Conservation (phyloP, 1,284 basidiomycete species). For the Peniophora sp. region DNA sequence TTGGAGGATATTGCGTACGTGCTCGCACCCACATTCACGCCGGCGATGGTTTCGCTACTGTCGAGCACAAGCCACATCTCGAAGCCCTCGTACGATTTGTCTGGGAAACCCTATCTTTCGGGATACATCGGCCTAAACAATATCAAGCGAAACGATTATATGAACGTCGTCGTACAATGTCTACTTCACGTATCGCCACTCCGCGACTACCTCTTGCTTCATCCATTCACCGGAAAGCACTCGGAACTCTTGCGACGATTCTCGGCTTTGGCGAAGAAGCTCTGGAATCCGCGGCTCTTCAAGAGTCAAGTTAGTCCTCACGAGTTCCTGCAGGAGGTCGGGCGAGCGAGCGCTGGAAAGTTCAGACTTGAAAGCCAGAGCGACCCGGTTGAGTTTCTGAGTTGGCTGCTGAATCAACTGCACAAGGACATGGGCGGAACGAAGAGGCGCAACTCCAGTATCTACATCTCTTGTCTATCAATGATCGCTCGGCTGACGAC, state of each 20-base stretch:
- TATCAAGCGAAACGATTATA: constrained; percentile 94
- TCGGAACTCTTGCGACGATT: constrained; percentile 87
- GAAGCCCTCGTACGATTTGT: constrained; percentile 78
- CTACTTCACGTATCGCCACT: constrained; percentile 88
- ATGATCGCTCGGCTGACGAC: constrained; percentile 6
- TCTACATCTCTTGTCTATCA: constrained; percentile 19
- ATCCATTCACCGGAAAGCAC: constrained; percentile 63
- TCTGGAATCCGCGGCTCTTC: constrained; percentile 95
- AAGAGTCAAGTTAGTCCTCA: constrained; percentile 98
- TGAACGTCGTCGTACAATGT: constrained; percentile 95
- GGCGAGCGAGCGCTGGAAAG: constrained; percentile 78
- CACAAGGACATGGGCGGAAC: constrained; percentile 90
- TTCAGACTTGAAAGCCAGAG: constrained; percentile 91
- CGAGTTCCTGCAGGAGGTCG: constrained; percentile 96
- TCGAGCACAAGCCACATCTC: constrained; percentile 56
- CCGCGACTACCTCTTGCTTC: constrained; percentile 81
- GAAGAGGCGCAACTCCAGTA: constrained; percentile 82
- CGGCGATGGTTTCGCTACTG: constrained; percentile 38
- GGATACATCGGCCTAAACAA: constrained; percentile 98
- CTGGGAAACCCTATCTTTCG: constrained; percentile 77
- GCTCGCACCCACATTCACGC: constrained; percentile 78
- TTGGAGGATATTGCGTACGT: constrained; percentile 92
- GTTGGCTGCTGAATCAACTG: constrained; percentile 91
- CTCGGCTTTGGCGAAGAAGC: constrained; percentile 78
- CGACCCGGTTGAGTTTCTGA: constrained; percentile 93